A percentile compares a stretch with the other conserved stretches of the same genome.
Conservation (phyloP, 2,329 filamentous ascomycete species). For the Rhinocladiella mackenziei region DNA sequence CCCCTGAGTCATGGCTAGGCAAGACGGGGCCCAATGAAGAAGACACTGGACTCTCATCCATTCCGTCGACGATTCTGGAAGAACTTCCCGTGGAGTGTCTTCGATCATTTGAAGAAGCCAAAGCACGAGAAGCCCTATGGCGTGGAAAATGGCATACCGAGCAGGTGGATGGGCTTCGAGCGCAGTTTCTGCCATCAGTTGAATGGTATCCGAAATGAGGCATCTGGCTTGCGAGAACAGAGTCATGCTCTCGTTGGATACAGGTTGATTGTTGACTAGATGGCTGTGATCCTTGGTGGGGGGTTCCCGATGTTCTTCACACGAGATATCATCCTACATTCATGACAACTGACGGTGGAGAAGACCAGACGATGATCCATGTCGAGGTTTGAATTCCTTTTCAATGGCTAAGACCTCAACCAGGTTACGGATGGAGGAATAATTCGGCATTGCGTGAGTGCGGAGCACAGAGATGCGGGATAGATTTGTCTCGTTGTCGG, state of each 20-base stretch:
- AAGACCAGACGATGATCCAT: too few species aligned
- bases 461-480: too few species aligned
- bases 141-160: constrained; percentile 71
- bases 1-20: constrained; percentile 55
- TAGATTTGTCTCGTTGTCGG: too few species aligned
- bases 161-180: constrained; percentile 49
- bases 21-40: constrained; percentile 52
- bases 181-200: constrained; percentile 24
- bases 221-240: not conserved
- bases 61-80: constrained; percentile 42
- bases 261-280: too few species aligned
- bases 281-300: too few species aligned
- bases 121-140: constrained; percentile 65
- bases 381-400: too few species aligned
- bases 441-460: too few species aligned
- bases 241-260: not conserved
- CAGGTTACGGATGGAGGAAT: too few species aligned
- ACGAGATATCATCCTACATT: too few species aligned
- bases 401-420: too few species aligned
- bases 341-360: too few species aligned
- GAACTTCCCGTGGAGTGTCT: constrained; percentile 55
- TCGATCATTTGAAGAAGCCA: constrained; percentile 65
- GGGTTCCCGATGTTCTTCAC: too few species aligned
- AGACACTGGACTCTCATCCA: constrained; percentile 36
- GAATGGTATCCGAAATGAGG: constrained; percentile 30